Evolutionary conservation across 352 stramenopile genomes (phyloP), one percentile per base, ranked within the genome.

Genomic region (Phytophthora melonis): DNA sequence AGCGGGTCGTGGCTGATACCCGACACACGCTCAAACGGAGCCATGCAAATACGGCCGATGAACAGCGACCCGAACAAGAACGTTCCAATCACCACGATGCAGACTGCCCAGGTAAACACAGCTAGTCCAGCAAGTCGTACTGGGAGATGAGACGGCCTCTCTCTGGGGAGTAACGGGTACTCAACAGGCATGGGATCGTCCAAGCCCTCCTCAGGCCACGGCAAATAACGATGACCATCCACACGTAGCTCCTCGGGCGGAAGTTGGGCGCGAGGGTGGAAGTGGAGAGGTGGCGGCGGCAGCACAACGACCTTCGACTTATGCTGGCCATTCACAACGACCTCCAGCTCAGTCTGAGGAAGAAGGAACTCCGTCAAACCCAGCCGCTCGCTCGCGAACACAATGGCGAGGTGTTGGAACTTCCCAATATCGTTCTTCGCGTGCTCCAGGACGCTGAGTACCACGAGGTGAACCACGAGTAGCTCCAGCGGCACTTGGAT

Each of bases 401-500:
- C 55, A 43, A 96, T 85, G 4, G 78, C 88, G 10, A 85, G 32
- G 57, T 95, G 82, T 74, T 97, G 89, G 25, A 93, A 82, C 16
- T 81, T 84, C 2, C 90, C 90, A 65, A 97, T 93, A 58, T 88
- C 88, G 56, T 97, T 95, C 72, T 97, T 97, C 39, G 88, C 84
- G 50, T 93, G 88, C 66, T 99, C 97, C 34, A 99, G 81, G 34
- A 99, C 86, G 14, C 88, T 94, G 16, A 99, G 78, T 54, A 99
- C 97, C 5, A 95, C 96, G 16, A 99, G 75, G 79, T 99, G 97
- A 41, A 99, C 97, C 19, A 97, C 81, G 9, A 99, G 80, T 8
- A 99, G 81, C 76, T 99, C 97, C n/a, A 98, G 50, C 11, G 97
- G 97, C 34, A 99, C 92, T 90, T 99, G 97, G 55, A 99, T 86